Base-by-base conservation (phyloP, 805 yeast species). In the Ogataea allantospora region DNA sequence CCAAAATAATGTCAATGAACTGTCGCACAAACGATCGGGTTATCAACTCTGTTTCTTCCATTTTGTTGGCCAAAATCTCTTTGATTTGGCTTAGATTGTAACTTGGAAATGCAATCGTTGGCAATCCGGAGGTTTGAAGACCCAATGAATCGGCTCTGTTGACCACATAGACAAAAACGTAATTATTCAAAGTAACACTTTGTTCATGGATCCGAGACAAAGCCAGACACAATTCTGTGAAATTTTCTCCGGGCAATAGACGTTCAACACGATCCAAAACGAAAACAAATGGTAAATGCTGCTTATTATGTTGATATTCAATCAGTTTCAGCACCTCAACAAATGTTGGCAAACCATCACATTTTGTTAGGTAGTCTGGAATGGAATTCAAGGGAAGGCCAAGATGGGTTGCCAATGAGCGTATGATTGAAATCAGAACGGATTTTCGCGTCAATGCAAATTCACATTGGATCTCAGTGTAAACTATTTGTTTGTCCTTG, bases 261-360 rank as follows among this genome's bases (percentile, higher is more conserved):
- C 43, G 33, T 49, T 75, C 80, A 12, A 75, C 55, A 4, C 67
- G 53, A 46, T 75, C 80, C 9, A 75, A 54, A 2, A 75, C 71
- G 28, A 75, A 50, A 7, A 74, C 65, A 30, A 71, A 68, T 3
- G 64, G 72, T 7, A 56, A 58, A 9, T 25, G 39, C 27, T 3
- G 20, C 17, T 31, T 23, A 23, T 9, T 9, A 34, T 28, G 21
- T 38, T 25, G 28, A 40, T 33, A 22, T 37, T 48, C 17, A 8
- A 72, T 59, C 41, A 57, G 68, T 46, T 69, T 71, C 31, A 74
- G 43, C 11, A 68, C 60, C 33, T 61, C 62, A 6, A 66, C 51
- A 40, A 75, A 72, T 20, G 59, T 62, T 16, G 66, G 50, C 30
- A 73, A 55, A 12, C 59, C 64, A 35, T 72, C 77, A 43, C 77